A percentile compares a stretch with the other conserved stretches of the same genome.
Evolutionary conservation across 2,329 filamentous ascomycete species (phyloP).

Genomic region (Alternaria longipes): DNA sequence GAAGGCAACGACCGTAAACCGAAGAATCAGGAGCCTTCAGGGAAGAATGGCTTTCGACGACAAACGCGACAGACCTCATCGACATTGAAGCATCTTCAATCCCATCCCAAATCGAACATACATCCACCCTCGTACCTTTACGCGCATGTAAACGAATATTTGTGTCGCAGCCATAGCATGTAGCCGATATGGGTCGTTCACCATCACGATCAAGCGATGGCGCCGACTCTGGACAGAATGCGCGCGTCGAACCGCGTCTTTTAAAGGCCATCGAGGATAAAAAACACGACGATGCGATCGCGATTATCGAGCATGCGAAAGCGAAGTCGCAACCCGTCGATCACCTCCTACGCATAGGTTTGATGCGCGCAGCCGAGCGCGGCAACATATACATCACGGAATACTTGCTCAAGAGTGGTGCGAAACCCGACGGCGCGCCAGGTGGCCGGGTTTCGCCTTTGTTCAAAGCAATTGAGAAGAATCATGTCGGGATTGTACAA

Average conservation of each 20-base stretch:
- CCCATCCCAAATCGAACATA: conserved; percentile 14
- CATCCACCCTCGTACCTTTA: conserved; percentile 2
- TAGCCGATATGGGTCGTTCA: conserved; percentile 43
- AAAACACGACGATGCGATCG: conserved; percentile 41
- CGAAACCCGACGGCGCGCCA: conserved; percentile 46
- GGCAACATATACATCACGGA: conserved; percentile 42
- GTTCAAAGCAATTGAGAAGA: conserved; percentile 45
- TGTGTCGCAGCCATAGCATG: conserved; percentile 21
- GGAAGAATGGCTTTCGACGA: conserved; percentile 14
- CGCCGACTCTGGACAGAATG: conserved; percentile 36
- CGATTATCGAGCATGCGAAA: conserved; percentile 49
- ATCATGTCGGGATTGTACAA: conserved; percentile 41
- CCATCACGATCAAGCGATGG: conserved; percentile 50
- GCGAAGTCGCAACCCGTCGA: conserved; percentile 43
- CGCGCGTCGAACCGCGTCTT: conserved; percentile 46
- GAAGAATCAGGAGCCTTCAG: conserved; percentile 1
- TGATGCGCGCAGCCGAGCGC: conserved; percentile 48
- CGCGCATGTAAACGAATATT: conserved; percentile 9
- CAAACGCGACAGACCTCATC: conserved; percentile 18
- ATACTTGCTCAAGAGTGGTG: conserved; percentile 45
- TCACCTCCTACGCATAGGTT: conserved; percentile 48
- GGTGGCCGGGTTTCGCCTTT: conserved; percentile 43
- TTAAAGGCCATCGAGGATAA: conserved; percentile 48
- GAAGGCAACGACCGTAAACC: conserved; percentile 6
- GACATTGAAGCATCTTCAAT: conserved; percentile 18